A percentile compares a stretch with the other conserved stretches of the same genome.
Conservation (phyloP, 768 basidiomycete genomes). For the Asterophora parasitica region DNA sequence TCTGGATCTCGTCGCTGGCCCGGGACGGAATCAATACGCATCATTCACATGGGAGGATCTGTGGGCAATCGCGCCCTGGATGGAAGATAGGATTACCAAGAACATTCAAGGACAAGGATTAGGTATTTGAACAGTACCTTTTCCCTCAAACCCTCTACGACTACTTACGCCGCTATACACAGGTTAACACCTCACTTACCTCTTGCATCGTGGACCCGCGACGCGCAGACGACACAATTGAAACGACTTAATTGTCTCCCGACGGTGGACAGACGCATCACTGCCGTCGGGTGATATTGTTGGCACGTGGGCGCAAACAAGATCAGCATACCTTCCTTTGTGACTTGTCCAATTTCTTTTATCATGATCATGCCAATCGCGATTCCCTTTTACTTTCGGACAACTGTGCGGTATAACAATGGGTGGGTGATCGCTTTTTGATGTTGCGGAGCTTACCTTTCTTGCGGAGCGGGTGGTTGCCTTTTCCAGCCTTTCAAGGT, state of each 20-base stretch:
- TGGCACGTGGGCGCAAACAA: slow-evolving; percentile 17
- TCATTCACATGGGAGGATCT: slow-evolving; percentile 71
- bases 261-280: neutral
- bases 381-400: slow-evolving; percentile 7
- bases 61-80: slow-evolving; percentile 73
- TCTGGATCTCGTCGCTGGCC: slow-evolving; percentile 40
- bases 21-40: slow-evolving; percentile 55
- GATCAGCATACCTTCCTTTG: slow-evolving; percentile 19
- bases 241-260: slow-evolving; percentile 2
- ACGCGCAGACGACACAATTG: too few relatives aligned
- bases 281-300: slow-evolving; percentile 5
- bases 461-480: slow-evolving; percentile 5
- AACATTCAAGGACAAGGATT: slow-evolving; percentile 70
- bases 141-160: neutral
- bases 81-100: slow-evolving; percentile 59
- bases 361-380: slow-evolving; percentile 9
- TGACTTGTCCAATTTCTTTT: slow-evolving; percentile 7
- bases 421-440: slow-evolving; percentile 8
- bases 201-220: neutral
- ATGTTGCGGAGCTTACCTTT: slow-evolving; percentile 2
- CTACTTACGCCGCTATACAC: slow-evolving; percentile 2
- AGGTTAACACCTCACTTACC: neutral
- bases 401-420: slow-evolving; percentile 8
- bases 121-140: slow-evolving; percentile 36
- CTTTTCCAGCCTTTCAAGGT: slow-evolving; percentile 7